Evolutionary conservation across 116 monocot genomes (phyloP), one percentile per base, ranked within the genome.

Genomic region (Zostera marina): DNA sequence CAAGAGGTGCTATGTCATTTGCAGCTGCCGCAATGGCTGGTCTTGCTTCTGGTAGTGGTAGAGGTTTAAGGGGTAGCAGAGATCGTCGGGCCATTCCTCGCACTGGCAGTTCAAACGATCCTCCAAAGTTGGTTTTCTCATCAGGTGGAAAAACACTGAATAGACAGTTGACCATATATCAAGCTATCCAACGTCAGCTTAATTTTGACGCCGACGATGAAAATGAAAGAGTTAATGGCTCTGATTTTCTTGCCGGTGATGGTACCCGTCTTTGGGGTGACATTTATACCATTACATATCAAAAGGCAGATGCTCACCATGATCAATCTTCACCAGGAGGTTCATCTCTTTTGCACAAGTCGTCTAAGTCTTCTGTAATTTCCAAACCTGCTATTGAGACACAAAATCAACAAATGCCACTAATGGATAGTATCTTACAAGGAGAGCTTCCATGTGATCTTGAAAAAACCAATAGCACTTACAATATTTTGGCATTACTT

Each of bases 1-100:
- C 98, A 45, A 81, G 90, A 41, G 83, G 82, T 41, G 73, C 89
- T 8, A 83, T 98, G 98, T 98, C 98, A 67, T 98, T 98, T 85
- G 89, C 90, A 56, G 80, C 98, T 60, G 98, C 98, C 63, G 89
- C 98, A 19, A 89, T 98, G 85, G 78, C 98, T 63, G 98, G 90
- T 11, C 68, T 98, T 38, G 77, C 83, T 46, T 89, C 98, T 66
- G 82, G 79, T 17, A 76, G 85, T 67, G 80, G 96, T 52, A 86
- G 83, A 55, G 90, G 98, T 66, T 64, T 80, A 38, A 79, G 89
- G 58, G 80, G 72, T 68, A 56, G 76, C 47, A 74, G 90, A 68
- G 98, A 98, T 66, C 78, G 78, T 17, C 74, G 75, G 51, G 80
- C 82, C n/a, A 54, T 74, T 53, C 54, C 63, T 17, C 42, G 57